Evolutionary conservation across 2,329 filamentous ascomycete species (phyloP).

Genomic region (Aspergillus sp.): DNA sequence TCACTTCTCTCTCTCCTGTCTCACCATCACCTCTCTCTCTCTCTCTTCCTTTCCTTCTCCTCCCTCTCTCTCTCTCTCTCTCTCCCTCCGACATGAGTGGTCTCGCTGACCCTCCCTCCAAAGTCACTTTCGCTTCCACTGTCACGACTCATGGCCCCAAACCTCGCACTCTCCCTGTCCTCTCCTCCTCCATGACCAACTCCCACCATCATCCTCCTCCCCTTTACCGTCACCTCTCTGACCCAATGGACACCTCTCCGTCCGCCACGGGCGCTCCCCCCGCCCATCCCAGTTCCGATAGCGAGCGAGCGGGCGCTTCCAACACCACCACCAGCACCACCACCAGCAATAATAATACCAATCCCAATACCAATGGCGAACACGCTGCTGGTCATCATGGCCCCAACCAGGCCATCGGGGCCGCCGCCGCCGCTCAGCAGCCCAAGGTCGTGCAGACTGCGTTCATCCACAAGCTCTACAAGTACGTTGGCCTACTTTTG

Average conservation of each 20-base stretch:
- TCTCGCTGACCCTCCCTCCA: constrained; percentile 33
- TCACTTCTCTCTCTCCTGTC: constrained; percentile 3
- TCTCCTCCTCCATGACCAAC: constrained; percentile 40
- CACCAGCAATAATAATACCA: not conserved
- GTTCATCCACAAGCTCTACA: constrained; percentile 98
- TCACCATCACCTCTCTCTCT: constrained; percentile 1
- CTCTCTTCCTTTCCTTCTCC: constrained; percentile 1
- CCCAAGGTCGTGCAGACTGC: constrained; percentile 97
- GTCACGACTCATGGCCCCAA: constrained; percentile 30
- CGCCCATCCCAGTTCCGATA: constrained; percentile 36
- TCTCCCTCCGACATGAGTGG: constrained; percentile 28
- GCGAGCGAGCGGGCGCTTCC: constrained; percentile 31
- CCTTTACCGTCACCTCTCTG: constrained; percentile 32
- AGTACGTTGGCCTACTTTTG: constrained; percentile 49
- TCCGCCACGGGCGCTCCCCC: constrained; percentile 40
- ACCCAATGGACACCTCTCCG: constrained; percentile 50
- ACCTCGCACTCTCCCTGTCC: constrained; percentile 46
- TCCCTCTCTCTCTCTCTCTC: not conserved
- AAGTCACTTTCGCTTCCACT: constrained; percentile 38
- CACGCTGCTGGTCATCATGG: constrained; percentile 5
- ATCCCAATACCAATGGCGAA: too few species aligned
- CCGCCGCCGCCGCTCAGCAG: constrained; percentile 61
- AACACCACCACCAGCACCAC: constrained; percentile 3
- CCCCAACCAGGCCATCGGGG: constrained; percentile 30
- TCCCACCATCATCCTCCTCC: constrained; percentile 33